Percentiles rank a stretch among this genome's conserved stretches.
Evolutionary conservation across 345 rosid genomes (phyloP).

Genomic region (Citrus glauca): DNA sequence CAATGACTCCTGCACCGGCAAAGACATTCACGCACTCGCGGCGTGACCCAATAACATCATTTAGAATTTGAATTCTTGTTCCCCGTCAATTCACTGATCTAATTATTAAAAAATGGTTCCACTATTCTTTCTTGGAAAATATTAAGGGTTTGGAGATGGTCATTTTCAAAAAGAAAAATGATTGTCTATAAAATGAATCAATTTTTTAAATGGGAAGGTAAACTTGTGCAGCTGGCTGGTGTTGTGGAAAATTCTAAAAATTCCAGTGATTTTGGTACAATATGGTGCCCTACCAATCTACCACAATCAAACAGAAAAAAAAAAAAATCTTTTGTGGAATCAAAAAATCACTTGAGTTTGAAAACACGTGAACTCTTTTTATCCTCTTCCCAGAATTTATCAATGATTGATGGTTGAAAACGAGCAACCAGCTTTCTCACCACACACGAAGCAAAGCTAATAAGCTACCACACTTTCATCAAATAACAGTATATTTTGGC

Average conservation of each 20-base stretch:
- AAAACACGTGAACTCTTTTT: not conserved
- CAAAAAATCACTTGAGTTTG: too few relatives aligned
- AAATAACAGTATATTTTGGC: not conserved
- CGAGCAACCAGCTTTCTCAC: too few relatives aligned
- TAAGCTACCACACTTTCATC: not conserved
- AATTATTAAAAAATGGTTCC: not conserved
- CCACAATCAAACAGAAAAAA: too few relatives aligned
- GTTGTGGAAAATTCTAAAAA: not conserved
- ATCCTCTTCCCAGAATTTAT: not conserved
- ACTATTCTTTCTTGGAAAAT: not conserved
- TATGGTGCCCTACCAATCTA: not conserved
- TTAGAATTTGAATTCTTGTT: constrained; percentile 1
- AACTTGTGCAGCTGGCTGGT: too few relatives aligned
- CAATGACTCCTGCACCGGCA: not conserved
- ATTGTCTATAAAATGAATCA: not conserved
- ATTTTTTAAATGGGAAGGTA: not conserved
- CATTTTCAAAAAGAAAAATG: constrained; percentile 15
- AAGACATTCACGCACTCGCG: not conserved
- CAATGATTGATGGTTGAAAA: not conserved
- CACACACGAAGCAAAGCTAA: not conserved
- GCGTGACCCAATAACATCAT: not conserved
- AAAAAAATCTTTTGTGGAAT: too few relatives aligned
- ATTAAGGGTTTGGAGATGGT: constrained; percentile 11
- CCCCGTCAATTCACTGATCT: not conserved
- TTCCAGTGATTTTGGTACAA: not conserved